Conservation (phyloP, 345 rosid genomes). For the Salix arbutifolia region DNA sequence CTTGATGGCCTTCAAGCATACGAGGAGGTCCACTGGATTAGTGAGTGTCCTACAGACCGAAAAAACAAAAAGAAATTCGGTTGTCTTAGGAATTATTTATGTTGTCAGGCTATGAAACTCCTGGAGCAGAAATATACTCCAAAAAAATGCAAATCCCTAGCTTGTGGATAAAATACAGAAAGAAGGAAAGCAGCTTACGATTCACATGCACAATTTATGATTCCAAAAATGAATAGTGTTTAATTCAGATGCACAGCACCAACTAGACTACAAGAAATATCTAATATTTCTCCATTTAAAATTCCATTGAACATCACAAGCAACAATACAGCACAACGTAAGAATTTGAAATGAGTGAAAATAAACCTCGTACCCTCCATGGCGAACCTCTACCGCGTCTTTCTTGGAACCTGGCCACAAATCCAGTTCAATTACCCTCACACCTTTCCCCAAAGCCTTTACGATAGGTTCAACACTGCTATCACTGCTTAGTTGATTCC, state of each 20-base stretch:
- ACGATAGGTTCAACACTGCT: conserved; percentile 60
- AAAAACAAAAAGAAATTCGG: not conserved
- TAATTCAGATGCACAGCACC: not conserved
- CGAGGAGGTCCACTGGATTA: conserved; percentile 49
- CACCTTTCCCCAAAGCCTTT: conserved; percentile 52
- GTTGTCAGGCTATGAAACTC: not conserved
- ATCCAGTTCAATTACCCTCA: conserved; percentile 84
- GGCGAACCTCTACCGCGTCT: conserved; percentile 54
- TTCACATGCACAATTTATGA: not conserved
- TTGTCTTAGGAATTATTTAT: not conserved
- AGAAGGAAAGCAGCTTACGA: not conserved
- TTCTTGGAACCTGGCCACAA: conserved; percentile 63
- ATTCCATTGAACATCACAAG: not conserved
- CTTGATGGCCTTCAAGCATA: conserved; percentile 57
- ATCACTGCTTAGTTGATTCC: conserved; percentile 63
- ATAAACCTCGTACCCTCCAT: conserved; percentile 54
- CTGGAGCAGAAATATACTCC: not conserved
- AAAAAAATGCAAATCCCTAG: not conserved
- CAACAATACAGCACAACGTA: not conserved
- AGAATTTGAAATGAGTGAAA: not conserved
- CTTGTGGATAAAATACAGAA: not conserved
- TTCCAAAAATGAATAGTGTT: not conserved
- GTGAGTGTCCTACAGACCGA: conserved; percentile 51
- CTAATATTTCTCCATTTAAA: not conserved
- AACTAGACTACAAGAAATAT: not conserved